phyloP scores from a whole-genome alignment of 768 basidiomycete species.

The Termitomyces sp. region DNA sequence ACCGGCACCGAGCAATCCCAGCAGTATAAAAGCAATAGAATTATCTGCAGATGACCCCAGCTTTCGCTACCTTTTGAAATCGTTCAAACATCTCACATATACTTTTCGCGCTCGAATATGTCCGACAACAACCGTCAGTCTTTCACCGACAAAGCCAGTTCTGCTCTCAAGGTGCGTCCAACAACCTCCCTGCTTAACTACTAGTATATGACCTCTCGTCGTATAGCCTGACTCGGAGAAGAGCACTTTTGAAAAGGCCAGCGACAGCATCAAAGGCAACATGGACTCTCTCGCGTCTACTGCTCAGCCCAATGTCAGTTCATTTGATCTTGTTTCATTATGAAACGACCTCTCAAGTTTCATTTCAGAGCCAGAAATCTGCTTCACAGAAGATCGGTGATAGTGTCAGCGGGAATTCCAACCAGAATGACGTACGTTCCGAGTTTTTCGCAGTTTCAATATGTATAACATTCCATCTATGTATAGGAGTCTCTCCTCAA shows the following conservation, averaged over 20 bases:
- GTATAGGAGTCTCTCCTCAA: conserved; percentile 38
- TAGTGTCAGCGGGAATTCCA: conserved; percentile 38
- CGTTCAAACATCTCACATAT: neutral
- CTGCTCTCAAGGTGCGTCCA: conserved; percentile 41
- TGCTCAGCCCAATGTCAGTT: conserved; percentile 41
- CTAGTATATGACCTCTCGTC: neutral
- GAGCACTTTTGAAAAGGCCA: conserved; percentile 40
- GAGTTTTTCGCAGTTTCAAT: no score
- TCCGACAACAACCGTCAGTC: conserved; percentile 53
- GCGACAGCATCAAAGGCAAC: conserved; percentile 43
- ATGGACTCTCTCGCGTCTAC: conserved; percentile 42
- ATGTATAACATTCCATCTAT: no score
- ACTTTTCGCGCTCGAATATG: conserved; percentile 27
- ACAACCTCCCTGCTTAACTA: no score
- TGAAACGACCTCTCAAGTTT: neutral
- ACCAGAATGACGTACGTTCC: conserved; percentile 33
- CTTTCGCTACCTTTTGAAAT: neutral
- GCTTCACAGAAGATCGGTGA: conserved; percentile 44
- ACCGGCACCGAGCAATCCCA: neutral
- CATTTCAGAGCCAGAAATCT: conserved; percentile 43
- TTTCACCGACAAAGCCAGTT: conserved; percentile 48
- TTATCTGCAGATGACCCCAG: neutral
- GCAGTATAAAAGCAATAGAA: neutral
- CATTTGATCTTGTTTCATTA: neutral
- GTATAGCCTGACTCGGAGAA: conserved; percentile 56